Base-by-base conservation (phyloP, 805 yeast genomes). In the Kuraishia hungarica region DNA sequence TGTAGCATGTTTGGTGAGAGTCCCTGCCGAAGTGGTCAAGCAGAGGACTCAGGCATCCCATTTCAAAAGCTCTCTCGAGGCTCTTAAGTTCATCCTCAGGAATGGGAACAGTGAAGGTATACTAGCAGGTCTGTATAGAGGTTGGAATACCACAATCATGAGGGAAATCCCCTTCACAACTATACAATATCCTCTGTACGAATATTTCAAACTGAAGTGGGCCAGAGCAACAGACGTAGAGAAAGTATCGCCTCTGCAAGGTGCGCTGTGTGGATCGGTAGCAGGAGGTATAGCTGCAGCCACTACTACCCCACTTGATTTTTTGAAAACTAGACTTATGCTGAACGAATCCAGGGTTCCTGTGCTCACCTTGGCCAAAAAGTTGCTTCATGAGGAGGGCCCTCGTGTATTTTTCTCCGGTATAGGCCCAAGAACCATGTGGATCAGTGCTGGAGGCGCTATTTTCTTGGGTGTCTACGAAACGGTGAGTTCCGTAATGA, bases 371-470 rank as follows among this genome's bases (percentile, higher is more conserved):
- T 68, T 91, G 56, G 81, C 86, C 1, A 70, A 65, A 39, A 75
- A 72, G 11, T 77, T 92, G 52, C 68, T 77, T n/a, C 66, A 64
- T 21, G 91, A 87, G 55, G 97, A 91, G 66, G 97, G 97, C 0
- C 71, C 74, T 48, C 61, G 66, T 7, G 90, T 87, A 0, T 90
- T 94, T 60, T 80, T 82, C 66, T 80, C 80, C 52, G 99, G 99
- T 15, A 78, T 93, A 26, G 97, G 96, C 0, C 98, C 99, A 3
- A 79, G 99, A 67, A 92, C 97, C 0, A 77, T 88, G 82, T 94
- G 99, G 99, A 93, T 94, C 56, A 86, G 96, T 72, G 94, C 96
- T 3, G 99, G 99, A 21, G 99, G 99, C 28, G 97, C 98, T 19
- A 91, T 96, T 19, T 94, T 96, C 73, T 74, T 94, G 55, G 99